phyloP scores from a whole-genome alignment of 768 basidiomycete genomes.

The Pholiota molesta region DNA sequence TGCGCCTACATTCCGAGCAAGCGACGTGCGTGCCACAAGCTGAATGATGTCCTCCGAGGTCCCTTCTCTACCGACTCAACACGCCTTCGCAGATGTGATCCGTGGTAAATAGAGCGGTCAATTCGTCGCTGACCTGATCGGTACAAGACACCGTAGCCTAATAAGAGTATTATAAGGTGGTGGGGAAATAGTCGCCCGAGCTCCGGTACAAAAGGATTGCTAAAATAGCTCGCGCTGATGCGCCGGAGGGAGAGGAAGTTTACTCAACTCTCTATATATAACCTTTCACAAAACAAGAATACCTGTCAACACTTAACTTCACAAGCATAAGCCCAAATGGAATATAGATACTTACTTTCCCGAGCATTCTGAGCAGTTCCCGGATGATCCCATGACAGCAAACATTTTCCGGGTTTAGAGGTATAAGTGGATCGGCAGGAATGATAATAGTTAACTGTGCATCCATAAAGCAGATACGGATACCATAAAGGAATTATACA shows the following conservation, averaged over 20 bases:
- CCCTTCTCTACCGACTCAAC: background rate
- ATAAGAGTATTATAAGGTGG: background rate
- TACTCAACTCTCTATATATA: background rate
- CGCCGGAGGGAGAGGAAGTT: background rate
- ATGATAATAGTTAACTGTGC: background rate
- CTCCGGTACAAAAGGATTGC: background rate
- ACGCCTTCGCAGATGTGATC: background rate
- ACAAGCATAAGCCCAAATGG: background rate
- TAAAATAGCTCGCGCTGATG: background rate
- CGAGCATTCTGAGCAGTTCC: background rate
- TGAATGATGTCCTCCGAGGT: background rate
- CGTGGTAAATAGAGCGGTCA: background rate
- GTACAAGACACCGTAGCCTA: background rate
- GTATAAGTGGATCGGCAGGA: background rate
- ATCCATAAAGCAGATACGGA: background rate
- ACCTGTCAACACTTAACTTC: background rate
- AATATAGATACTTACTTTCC: background rate
- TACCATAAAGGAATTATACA: background rate
- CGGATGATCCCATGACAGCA: background rate
- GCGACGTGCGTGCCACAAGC: background rate
- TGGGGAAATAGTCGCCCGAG: background rate
- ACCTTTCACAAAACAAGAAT: background rate
- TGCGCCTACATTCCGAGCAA: background rate
- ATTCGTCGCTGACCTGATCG: background rate
- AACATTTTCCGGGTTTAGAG: background rate